phyloP scores from a whole-genome alignment of 768 basidiomycete genomes.

The Suillus sp. region DNA sequence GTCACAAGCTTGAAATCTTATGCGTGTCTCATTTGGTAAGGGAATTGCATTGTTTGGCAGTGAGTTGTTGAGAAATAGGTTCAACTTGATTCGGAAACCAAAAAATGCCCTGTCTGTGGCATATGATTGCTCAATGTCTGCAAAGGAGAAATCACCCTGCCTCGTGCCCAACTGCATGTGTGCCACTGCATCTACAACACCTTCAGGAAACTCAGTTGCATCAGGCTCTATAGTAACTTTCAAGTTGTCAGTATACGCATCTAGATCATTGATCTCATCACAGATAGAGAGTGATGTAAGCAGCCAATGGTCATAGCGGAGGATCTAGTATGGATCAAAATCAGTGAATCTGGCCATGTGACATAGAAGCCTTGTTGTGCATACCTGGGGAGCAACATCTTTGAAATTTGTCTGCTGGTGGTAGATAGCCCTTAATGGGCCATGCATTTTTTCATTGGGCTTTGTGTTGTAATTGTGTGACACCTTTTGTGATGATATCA shows the following conservation, averaged over 20 bases:
- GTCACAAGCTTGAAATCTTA: background rate
- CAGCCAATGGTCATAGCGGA: background rate
- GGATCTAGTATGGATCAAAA: background rate
- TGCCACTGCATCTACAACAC: background rate
- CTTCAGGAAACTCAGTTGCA: background rate
- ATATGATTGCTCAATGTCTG: background rate
- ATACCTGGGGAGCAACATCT: background rate
- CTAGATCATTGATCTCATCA: background rate
- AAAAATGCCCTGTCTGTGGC: slow-evolving; percentile 2
- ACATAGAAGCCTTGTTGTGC: background rate
- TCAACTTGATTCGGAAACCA: background rate
- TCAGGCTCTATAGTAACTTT: background rate
- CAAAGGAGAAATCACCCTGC: background rate
- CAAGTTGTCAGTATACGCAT: background rate
- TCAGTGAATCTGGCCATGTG: background rate
- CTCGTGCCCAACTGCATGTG: background rate
- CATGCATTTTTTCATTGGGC: background rate
- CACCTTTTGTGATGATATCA: background rate
- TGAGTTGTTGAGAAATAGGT: background rate
- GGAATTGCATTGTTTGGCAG: background rate
- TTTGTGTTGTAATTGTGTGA: background rate
- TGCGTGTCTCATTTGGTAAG: background rate
- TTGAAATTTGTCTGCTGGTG: background rate
- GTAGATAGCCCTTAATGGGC: background rate
- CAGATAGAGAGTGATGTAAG: background rate